phyloP scores from a whole-genome alignment of 805 yeast species.

The Myxozyma sirexii region DNA sequence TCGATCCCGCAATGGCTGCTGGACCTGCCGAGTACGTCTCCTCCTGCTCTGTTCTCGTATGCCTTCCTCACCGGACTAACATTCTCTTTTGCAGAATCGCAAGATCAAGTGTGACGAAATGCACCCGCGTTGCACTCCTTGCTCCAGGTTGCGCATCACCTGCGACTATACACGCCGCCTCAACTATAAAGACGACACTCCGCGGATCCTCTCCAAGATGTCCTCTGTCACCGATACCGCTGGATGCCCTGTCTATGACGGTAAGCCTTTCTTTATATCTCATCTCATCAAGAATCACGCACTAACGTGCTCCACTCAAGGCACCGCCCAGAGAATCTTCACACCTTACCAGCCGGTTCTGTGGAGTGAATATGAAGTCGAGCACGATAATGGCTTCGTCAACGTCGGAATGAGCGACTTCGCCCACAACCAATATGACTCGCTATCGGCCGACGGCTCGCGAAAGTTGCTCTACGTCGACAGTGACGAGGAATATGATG shows the following conservation, averaged over 20 bases:
- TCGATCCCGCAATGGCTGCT: conserved; percentile 31
- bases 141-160: conserved; percentile 20
- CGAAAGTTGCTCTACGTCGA: background rate
- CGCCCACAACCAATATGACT: background rate
- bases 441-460: background rate
- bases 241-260: conserved; percentile 32
- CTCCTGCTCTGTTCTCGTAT: background rate
- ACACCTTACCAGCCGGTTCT: conserved; percentile 19
- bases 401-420: conserved; percentile 8
- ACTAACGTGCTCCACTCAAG: background rate
- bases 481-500: conserved; percentile 2
- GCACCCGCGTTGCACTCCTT: conserved; percentile 29
- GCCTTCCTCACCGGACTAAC: background rate
- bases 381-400: conserved; percentile 27
- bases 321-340: conserved; percentile 18
- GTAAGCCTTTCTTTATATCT: conserved; percentile 4
- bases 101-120: conserved; percentile 32
- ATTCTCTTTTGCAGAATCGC: conserved; percentile 11
- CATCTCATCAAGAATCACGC: background rate
- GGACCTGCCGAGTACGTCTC: conserved; percentile 31
- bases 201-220: conserved; percentile 26
- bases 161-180: conserved; percentile 29
- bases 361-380: conserved; percentile 19
- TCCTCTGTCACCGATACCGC: conserved; percentile 14
- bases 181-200: conserved; percentile 31